Conservation (phyloP, 2,329 filamentous ascomycete genomes). For the Pseudocercospora musae region DNA sequence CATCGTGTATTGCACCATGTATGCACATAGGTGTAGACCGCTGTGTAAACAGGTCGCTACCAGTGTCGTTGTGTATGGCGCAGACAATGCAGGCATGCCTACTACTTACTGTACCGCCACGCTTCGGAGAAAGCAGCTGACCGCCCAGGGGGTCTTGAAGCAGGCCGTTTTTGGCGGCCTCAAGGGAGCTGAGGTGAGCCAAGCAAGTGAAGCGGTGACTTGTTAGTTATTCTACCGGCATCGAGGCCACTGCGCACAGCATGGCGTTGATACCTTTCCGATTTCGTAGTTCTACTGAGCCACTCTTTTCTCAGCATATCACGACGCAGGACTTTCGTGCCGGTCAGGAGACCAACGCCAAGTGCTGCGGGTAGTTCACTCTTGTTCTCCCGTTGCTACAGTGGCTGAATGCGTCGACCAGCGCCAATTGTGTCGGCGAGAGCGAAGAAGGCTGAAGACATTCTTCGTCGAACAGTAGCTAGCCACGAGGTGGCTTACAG, state of each 20-base stretch:
- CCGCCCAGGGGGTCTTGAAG: neutral
- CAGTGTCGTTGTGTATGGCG: neutral
- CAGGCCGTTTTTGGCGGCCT: constrained; percentile 3
- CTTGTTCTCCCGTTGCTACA: neutral
- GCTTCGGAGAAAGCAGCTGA: neutral
- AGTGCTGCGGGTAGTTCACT: neutral
- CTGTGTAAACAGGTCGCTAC: no score
- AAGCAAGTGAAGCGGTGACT: neutral
- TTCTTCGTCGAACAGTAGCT: neutral
- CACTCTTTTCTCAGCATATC: neutral
- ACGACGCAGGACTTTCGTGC: neutral
- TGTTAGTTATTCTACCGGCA: no score
- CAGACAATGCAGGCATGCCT: neutral
- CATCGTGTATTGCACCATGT: no score
- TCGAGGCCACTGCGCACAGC: no score
- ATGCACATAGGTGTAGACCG: no score
- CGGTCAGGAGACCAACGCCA: neutral
- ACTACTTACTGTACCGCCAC: neutral
- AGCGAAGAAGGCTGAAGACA: constrained; percentile 13
- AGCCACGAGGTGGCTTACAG: constrained; percentile 16
- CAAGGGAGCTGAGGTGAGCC: neutral
- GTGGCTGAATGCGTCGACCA: neutral
- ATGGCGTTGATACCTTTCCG: no score
- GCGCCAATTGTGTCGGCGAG: constrained; percentile 6
- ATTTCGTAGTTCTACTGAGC: no score